Conservation (phyloP, 2,329 filamentous ascomycete species). For the Xylaria sp. region DNA sequence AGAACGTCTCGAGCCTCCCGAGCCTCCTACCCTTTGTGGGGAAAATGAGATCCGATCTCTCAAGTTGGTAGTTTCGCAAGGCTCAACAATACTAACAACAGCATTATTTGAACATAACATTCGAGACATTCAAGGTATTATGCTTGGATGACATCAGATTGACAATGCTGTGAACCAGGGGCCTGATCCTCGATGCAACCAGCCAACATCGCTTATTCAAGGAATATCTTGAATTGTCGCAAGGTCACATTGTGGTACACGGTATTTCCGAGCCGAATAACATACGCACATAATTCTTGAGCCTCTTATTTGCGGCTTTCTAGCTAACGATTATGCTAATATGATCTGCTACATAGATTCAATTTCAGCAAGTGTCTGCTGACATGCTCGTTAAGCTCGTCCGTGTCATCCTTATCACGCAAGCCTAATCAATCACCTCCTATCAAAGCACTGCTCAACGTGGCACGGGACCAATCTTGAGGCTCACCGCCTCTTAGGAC, state of each 20-base stretch:
- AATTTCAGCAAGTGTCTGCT: conserved; percentile 4
- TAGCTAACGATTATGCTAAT: conserved; percentile 1
- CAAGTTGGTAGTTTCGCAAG: background rate
- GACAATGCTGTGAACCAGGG: background rate
- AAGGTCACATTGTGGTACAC: background rate
- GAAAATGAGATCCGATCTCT: conserved; percentile 1
- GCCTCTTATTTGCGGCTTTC: conserved; percentile 22
- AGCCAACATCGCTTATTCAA: conserved; percentile 23
- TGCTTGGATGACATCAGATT: conserved; percentile 9
- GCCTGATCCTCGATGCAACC: background rate
- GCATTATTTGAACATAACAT: background rate
- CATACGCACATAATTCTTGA: conserved; percentile 8
- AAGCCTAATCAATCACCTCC: conserved; percentile 4
- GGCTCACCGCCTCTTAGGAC: conserved; percentile 32
- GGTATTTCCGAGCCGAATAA: background rate
- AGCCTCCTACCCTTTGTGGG: background rate
- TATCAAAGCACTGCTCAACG: conserved; percentile 8
- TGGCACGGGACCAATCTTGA: conserved; percentile 20
- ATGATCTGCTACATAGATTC: conserved; percentile 10
- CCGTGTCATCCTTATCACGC: conserved; percentile 9
- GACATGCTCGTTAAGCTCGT: background rate
- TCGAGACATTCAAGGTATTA: background rate
- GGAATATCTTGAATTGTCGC: conserved; percentile 3
- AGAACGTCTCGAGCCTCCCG: background rate
- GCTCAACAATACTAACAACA: background rate